Percentiles rank a stretch among this genome's conserved stretches.
These are phyloP conservation scores for Aspergillus ochraceus DNA, from an alignment of 2,329 filamentous ascomycete genomes.

Conservation along the genomic window DNA sequence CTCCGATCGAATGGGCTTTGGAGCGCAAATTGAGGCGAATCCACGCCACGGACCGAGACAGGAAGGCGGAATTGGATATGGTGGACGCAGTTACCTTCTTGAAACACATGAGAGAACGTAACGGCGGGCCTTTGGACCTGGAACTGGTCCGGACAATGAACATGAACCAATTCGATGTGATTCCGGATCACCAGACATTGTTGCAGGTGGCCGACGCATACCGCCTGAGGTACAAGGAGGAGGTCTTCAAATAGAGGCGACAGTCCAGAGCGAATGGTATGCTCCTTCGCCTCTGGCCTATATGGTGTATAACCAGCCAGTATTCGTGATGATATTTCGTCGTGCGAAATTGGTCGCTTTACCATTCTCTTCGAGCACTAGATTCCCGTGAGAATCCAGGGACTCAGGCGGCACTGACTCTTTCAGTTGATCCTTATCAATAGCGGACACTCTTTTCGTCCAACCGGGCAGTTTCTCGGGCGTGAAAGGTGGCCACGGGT, in stretches of 20 bases:
- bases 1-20: constrained; percentile 36
- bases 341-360: constrained; percentile 17
- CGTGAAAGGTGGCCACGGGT: constrained; percentile 23
- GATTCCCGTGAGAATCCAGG: constrained; percentile 5
- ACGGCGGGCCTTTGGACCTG: constrained; percentile 23
- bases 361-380: constrained; percentile 23
- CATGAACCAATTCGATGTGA: constrained; percentile 28
- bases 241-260: constrained; percentile 4
- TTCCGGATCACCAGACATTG: constrained; percentile 31
- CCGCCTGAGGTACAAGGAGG: constrained; percentile 24
- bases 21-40: constrained; percentile 37
- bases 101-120: constrained; percentile 23
- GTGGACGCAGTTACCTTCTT: constrained; percentile 31
- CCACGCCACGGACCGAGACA: constrained; percentile 20
- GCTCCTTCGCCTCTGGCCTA: constrained; percentile 5
- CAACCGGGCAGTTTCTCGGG: neutral
- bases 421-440: constrained; percentile 4
- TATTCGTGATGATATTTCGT: constrained; percentile 25
- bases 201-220: constrained; percentile 30
- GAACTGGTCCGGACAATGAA: constrained; percentile 30
- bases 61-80: constrained; percentile 29
- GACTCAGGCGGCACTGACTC: constrained; percentile 9
- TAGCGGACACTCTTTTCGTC: constrained; percentile 2
- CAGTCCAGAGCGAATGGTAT: neutral
- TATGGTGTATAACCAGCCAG: constrained; percentile 25